Evolutionary conservation across 306 rosid species (phyloP), one percentile per base, ranked within the genome.

Genomic region (peach (Prunus persica)): DNA sequence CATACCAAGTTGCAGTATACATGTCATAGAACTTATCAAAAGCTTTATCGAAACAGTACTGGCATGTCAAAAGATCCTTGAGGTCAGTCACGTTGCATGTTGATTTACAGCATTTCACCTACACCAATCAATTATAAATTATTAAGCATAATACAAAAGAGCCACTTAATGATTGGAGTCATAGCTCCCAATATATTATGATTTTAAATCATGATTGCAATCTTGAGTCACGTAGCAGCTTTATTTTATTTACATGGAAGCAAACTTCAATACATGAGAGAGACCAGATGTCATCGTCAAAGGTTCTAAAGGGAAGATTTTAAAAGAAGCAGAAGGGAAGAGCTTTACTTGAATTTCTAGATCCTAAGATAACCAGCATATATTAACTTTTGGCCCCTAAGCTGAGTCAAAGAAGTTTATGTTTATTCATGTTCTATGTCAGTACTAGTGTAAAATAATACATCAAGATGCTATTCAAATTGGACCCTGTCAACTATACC

Each of bases 51-150:
- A 93, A 91, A 86, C 98, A 93, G 82, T 89, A 84, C 60, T 91
- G 91, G 81, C 97, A 93, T 74, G 87, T 82, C 84, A 89, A 76
- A 76, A 93, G 95, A 81, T 93, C 90, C 78, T 86, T 93, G 85
- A 91, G 85, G 72, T 87, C 78, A 45, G 97, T 89, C 80, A 88
- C 88, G 71, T 77, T 83, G 96, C 98, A 93, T n/a, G 91, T 88
- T 51, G 95, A 84, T 82, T 93, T 93, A 88, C 95, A 85, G 86
- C 97, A 93, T 86, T 93, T 93, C 47, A 91, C 95, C 98, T 93
- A 56, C 19, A 61, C 47, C 69, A 81, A 68, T 47, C 52, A 72
- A 69, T 78, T 62, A 64, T 30, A 58, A 80, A 56, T 65, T 22
- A 58, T 34, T 72, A 43, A 73, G 64, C 57, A 81, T 13, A 45